phyloP scores from a whole-genome alignment of 2,329 filamentous ascomycete species.

The Exophiala sp. region DNA sequence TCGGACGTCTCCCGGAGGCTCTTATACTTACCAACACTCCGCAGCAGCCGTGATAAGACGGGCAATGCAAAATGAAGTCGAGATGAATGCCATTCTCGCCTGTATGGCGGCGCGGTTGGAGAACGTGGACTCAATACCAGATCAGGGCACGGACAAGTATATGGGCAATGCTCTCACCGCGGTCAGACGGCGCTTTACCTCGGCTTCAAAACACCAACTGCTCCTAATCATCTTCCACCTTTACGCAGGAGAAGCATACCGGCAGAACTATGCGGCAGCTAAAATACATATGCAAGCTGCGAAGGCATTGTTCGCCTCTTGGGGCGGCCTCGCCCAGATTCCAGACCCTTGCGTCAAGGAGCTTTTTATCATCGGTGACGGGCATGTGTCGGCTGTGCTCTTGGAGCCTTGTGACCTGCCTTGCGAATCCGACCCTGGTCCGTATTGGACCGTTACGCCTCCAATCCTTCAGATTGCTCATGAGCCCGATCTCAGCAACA shows the following conservation, averaged over 20 bases:
- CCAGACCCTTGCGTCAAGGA: conserved; percentile 21
- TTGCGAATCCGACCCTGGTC: conserved; percentile 25
- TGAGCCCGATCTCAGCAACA: conserved; percentile 15
- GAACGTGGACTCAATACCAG: conserved; percentile 20
- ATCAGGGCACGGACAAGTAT: conserved; percentile 23
- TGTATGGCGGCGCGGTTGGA: conserved; percentile 25
- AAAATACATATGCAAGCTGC: conserved; percentile 26
- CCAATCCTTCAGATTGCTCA: conserved; percentile 15
- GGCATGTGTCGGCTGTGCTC: conserved; percentile 21
- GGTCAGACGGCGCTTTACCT: conserved; percentile 18
- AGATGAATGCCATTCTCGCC: conserved; percentile 27
- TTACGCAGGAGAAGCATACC: conserved; percentile 25
- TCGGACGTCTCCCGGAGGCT: conserved; percentile 16
- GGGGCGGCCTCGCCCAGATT: conserved; percentile 22
- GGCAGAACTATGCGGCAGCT: conserved; percentile 23
- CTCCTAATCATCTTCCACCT: conserved; percentile 26
- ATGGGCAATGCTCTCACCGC: conserved; percentile 23
- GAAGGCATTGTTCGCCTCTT: conserved; percentile 19
- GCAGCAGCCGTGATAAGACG: conserved; percentile 15
- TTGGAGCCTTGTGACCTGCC: conserved; percentile 23
- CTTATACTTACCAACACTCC: conserved; percentile 22
- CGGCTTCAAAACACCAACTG: conserved; percentile 22
- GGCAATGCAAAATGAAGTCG: conserved; percentile 25
- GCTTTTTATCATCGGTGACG: conserved; percentile 25
- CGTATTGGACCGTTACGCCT: conserved; percentile 21